Evolutionary conservation across 169 alveolate genomes (phyloP), one percentile per base, ranked within the genome.

Genomic region (Babesia bovis): DNA sequence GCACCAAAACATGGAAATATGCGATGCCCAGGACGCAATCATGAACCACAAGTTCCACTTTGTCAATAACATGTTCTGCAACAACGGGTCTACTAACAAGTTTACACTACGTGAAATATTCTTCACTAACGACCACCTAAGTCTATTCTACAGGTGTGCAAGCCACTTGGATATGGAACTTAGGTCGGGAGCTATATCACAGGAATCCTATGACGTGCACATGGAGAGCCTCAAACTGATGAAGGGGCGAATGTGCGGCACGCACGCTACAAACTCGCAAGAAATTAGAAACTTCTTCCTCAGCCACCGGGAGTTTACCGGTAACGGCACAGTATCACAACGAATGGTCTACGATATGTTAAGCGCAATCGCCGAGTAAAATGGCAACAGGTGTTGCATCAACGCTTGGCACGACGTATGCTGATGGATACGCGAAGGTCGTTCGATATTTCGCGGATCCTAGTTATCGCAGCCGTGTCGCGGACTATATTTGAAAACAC

Each of bases 1-100:
- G 23, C 97, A 96, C 86, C 95, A 89, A 42, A 96, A 96, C 70
- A 86, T 92, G 85, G 90, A 90, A 67, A 88, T 94, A 63, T 94
- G 97, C 0, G 90, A 87, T 36, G 30, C 65, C 21, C 90, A 59
- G 52, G 94, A 94, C 78, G 97, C 97, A 0, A 82, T 93, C 21
- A 70, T 77, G 19, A 78, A 76, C 15, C 84, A 93, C 75, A 92
- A 92, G 66, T 95, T 95, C 87, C 94, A 78, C 65, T 92, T 94
- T 69, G 91, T 92, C 36, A 85, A 69, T 12, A 38, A 38, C 13
- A 13, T 13, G n/a, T 9, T 13, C 13, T 9, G 13, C 7, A 36
- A 44, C 17, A 83, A 75, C 25, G 79, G 74, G 38, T 50, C 60
- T n/a, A 71, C 70, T 15, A 55, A 56, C 26, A 86, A 81, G 35